phyloP scores from a whole-genome alignment of 495 filamentous ascomycete genomes.

The Aspergillus ellipticus region DNA sequence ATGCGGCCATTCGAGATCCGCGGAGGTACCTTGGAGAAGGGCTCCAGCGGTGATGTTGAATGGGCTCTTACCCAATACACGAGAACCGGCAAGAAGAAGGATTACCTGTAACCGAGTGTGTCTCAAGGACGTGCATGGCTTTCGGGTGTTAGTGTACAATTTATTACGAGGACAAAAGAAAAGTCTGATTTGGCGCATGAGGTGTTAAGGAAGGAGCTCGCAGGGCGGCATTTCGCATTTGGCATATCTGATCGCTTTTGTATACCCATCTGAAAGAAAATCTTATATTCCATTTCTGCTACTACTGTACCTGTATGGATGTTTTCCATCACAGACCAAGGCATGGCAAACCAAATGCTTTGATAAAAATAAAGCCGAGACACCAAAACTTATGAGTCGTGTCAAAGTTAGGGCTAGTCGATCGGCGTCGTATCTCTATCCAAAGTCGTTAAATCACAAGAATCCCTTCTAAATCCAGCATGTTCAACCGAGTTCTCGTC shows the following conservation, averaged over 20 bases:
- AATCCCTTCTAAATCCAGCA: not conserved
- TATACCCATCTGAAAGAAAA: constrained; percentile 22
- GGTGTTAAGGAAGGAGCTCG: constrained; percentile 19
- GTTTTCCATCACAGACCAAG: not conserved
- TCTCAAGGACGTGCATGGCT: not conserved
- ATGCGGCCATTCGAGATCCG: constrained; percentile 95
- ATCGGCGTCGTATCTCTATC: no score
- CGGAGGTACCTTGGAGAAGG: constrained; percentile 85
- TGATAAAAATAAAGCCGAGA: no score
- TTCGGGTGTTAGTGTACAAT: constrained; percentile 2
- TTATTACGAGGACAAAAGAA: constrained; percentile 21
- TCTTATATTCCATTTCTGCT: not conserved
- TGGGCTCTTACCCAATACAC: constrained; percentile 96
- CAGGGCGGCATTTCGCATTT: constrained; percentile 11
- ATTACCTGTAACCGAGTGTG: constrained; percentile 63
- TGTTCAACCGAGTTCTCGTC: not conserved
- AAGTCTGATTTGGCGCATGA: constrained; percentile 23
- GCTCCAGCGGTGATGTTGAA: constrained; percentile 90
- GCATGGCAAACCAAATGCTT: not conserved
- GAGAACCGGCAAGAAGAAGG: constrained; percentile 86
- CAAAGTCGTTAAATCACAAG: no score
- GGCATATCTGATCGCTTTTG: constrained; percentile 16
- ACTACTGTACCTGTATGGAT: not conserved
- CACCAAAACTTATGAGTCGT: no score
- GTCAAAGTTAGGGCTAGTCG: no score